Conservation (phyloP, 768 basidiomycete species). For the Psilocybe sp. region DNA sequence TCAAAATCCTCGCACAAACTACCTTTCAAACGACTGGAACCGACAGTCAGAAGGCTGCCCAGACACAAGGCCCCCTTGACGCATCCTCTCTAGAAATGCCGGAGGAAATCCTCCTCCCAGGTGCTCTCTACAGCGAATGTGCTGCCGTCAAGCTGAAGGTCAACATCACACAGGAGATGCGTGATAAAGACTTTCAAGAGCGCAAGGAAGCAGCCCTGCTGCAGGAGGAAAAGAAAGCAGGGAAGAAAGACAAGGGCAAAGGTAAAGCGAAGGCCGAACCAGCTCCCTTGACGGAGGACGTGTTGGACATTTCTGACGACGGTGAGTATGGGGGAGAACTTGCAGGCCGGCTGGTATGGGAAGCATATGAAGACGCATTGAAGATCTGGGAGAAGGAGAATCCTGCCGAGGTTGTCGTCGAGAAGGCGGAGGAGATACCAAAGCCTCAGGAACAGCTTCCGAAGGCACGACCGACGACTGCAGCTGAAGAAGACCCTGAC, state of each 20-base stretch:
- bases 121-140: constrained; percentile 76
- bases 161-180: constrained; percentile 15
- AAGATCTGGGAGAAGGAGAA: constrained; percentile 61
- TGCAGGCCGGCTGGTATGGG: constrained; percentile 72
- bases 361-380: constrained; percentile 64
- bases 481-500: constrained; percentile 1
- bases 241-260: constrained; percentile 12
- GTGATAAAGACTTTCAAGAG: constrained; percentile 12
- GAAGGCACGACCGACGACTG: not conserved
- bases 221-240: constrained; percentile 9
- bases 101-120: constrained; percentile 73
- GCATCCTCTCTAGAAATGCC: constrained; percentile 23
- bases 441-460: not conserved
- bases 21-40: constrained; percentile 7
- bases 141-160: constrained; percentile 54
- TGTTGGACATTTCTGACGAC: constrained; percentile 50
- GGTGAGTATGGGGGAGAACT: constrained; percentile 70
- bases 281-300: constrained; percentile 23
- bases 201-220: constrained; percentile 6
- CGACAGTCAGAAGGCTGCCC: constrained; percentile 2
- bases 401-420: constrained; percentile 18
- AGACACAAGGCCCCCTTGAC: constrained; percentile 10
- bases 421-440: constrained; percentile 6
- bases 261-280: constrained; percentile 25
- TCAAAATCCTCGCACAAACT: constrained; percentile 48